A percentile compares a stretch with the other conserved stretches of the same genome.
These are phyloP conservation scores for Candida ulmi DNA, from an alignment of 805 yeast genomes.

Conservation along the genomic window DNA sequence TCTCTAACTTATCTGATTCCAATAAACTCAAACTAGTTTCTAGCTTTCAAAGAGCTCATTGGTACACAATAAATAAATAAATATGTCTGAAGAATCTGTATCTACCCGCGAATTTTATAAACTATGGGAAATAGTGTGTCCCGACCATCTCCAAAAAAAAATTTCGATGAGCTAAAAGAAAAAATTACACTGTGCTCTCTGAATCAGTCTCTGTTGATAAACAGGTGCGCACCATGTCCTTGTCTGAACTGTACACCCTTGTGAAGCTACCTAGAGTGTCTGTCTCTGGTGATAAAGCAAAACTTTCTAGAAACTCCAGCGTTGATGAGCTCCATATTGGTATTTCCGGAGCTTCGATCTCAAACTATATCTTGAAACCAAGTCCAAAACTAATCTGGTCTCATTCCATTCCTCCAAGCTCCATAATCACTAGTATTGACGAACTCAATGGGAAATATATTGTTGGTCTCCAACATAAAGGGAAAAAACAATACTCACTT, in stretches of 20 bases:
- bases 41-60: neutral
- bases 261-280: slow-evolving; percentile 23
- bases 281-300: slow-evolving; percentile 10
- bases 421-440: slow-evolving; percentile 27
- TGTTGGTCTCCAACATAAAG: slow-evolving; percentile 16
- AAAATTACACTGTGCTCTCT: too few species aligned
- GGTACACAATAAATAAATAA: too few species aligned
- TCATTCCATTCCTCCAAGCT: slow-evolving; percentile 41
- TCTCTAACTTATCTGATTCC: neutral
- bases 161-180: slow-evolving; percentile 2
- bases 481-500: slow-evolving; percentile 12
- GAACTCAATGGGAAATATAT: slow-evolving; percentile 5
- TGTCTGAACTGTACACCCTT: slow-evolving; percentile 18
- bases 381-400: slow-evolving; percentile 51
- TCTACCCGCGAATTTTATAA: too few species aligned
- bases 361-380: slow-evolving; percentile 39
- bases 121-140: too few species aligned
- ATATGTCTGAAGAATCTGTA: too few species aligned
- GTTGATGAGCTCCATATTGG: slow-evolving; percentile 20
- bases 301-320: slow-evolving; percentile 8
- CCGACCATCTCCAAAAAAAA: neutral
- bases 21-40: too few species aligned
- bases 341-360: slow-evolving; percentile 23
- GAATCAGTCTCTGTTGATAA: too few species aligned
- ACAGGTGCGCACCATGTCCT: slow-evolving; percentile 13